Base-by-base conservation (phyloP, 192 early-diverging fungal species). In the Coemansia nantahalensis region DNA sequence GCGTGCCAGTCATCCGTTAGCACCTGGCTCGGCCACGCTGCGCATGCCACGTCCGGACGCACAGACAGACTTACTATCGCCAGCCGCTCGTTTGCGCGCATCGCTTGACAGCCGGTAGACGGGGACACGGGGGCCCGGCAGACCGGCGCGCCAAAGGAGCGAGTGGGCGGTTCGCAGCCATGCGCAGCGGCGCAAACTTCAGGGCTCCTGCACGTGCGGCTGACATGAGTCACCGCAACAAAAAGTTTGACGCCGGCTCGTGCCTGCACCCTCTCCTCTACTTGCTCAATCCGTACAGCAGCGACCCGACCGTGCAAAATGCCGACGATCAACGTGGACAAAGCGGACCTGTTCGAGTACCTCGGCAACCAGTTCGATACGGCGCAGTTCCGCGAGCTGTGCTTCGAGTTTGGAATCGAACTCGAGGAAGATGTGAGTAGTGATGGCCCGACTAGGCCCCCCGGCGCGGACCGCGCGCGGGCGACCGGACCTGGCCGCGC, bases 381-480 rank as follows among this genome's bases (percentile, higher is more conserved):
- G 21, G 86, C 90, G 39, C 86, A 94, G 64, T 97, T 99, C 82
- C 83, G 88, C 71, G 97, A 99, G 76, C 83, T 99, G 44, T 97
- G 97, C 72, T 99, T 99, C 80, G 87, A 94, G 68, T 97, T 94
- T 72, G 97, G 97, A 50, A 93, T 99, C 57, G 96, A 99, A 80
- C 81, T 99, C 33, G 96, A 99, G 56, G 96, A 99, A 68, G 93
- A 94, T 26, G 86, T 88, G 56, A 85, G 83, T 60, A 19, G n/a
- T n/a, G n/a, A n/a, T n/a, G n/a, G n/a, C n/a, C n/a, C n/a, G n/a
- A n/a, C n/a, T n/a, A n/a, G n/a, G n/a, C n/a, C n/a, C n/a, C n/a
- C n/a, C n/a, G n/a, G n/a, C n/a, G n/a, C n/a, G n/a, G n/a, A n/a
- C n/a, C n/a, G n/a, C n/a, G n/a, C n/a, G n/a, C n/a, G n/a, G n/a